Evolutionary conservation across 176 grass and related monocot genomes (phyloP).

Genomic region (Echinochloa phyllopogon): DNA sequence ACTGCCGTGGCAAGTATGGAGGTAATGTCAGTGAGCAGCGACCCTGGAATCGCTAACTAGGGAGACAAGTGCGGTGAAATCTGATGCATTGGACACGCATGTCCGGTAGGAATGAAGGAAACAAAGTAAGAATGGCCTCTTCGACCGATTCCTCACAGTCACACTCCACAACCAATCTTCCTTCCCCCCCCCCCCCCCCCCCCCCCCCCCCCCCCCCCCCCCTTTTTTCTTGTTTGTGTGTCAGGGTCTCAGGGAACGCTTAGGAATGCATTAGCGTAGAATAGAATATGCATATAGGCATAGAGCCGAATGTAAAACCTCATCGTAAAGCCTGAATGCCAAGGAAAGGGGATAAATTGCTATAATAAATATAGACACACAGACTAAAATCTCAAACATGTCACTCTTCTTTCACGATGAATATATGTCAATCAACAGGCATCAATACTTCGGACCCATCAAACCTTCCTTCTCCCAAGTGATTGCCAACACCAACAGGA

Average conservation of each 20-base stretch:
- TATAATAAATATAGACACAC: neutral
- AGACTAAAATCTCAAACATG: neutral
- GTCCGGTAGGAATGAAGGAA: neutral
- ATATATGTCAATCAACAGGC: neutral
- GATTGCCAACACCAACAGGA: slow-evolving; percentile 16
- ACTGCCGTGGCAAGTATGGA: too few relatives aligned
- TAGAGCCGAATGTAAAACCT: neutral
- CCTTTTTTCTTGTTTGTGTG: too few relatives aligned
- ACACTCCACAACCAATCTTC: neutral
- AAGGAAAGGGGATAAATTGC: neutral
- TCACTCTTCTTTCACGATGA: neutral
- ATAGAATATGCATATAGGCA: neutral
- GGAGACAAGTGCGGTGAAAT: neutral
- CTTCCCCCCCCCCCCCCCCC: too few relatives aligned
- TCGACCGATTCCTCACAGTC: neutral
- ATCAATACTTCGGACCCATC: neutral
- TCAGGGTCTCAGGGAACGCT: too few relatives aligned
- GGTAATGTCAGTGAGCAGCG: neutral
- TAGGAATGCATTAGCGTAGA: neutral
- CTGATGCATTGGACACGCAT: neutral
- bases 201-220: too few relatives aligned
- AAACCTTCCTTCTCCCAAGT: neutral
- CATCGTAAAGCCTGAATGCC: neutral
- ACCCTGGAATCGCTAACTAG: neutral
- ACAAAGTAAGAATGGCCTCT: neutral